Evolutionary conservation across 129 eudicot genomes (phyloP).

Genomic region (sunflower (Helianthus annuus)): HanXRQr2.0-SUNRISE NC_035442.2:137839609-137840108

Average conservation of each 20-base stretch:
- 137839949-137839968: constrained; percentile 47
- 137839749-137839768: constrained; percentile 37
- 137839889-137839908: constrained; percentile 54
- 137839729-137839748: constrained; percentile 30
- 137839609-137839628: constrained; percentile 53
- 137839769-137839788: constrained; percentile 27
- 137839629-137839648: constrained; percentile 52
- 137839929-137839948: constrained; percentile 50
- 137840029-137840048: constrained; percentile 30
- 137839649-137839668: constrained; percentile 45
- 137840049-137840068: not conserved
- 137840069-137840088: too few species aligned
- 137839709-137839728: constrained; percentile 52
- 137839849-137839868: too few species aligned
- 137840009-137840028: constrained; percentile 44
- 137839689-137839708: constrained; percentile 48
- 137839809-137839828: too few species aligned
- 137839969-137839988: constrained; percentile 44
- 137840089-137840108: too few species aligned
- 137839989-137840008: constrained; percentile 48
- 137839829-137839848: too few species aligned
- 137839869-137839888: constrained; percentile 54
- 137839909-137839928: constrained; percentile 52
- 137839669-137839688: constrained; percentile 40
- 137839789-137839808: too few species aligned